phyloP scores from a whole-genome alignment of 2,329 filamentous ascomycete genomes.

The Xylogone sp. region DNA sequence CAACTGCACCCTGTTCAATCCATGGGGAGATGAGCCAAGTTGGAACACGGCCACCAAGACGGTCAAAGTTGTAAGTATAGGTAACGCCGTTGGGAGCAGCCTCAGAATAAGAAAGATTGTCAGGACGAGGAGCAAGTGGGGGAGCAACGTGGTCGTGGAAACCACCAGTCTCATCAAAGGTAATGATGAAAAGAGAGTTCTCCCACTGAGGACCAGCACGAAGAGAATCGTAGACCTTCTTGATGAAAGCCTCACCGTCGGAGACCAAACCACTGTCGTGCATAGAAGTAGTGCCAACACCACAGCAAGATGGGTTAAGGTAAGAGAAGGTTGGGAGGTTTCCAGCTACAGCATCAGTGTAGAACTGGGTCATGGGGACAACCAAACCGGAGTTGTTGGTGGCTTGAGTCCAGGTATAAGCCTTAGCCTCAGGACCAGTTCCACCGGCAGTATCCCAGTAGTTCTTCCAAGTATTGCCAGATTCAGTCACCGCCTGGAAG shows the following conservation, averaged over 20 bases:
- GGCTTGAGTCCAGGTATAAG: slow-evolving; percentile 31
- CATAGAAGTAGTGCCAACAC: slow-evolving; percentile 31
- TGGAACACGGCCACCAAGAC: slow-evolving; percentile 39
- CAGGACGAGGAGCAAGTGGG: slow-evolving; percentile 29
- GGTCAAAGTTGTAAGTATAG: slow-evolving; percentile 36
- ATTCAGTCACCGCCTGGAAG: slow-evolving; percentile 35
- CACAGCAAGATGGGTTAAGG: slow-evolving; percentile 36
- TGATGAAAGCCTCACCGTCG: slow-evolving; percentile 32
- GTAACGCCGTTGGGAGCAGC: slow-evolving; percentile 30
- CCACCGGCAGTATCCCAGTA: slow-evolving; percentile 30
- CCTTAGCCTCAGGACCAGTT: slow-evolving; percentile 25
- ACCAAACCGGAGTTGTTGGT: slow-evolving; percentile 24
- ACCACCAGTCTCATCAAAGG: slow-evolving; percentile 33
- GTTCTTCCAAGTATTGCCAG: slow-evolving; percentile 31
- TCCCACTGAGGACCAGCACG: slow-evolving; percentile 33
- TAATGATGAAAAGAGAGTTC: slow-evolving; percentile 30
- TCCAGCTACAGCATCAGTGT: slow-evolving; percentile 29
- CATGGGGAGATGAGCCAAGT: slow-evolving; percentile 40
- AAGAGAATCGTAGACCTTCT: slow-evolving; percentile 33
- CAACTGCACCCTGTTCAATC: slow-evolving; percentile 35
- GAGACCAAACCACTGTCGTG: slow-evolving; percentile 31
- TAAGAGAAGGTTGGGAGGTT: slow-evolving; percentile 31
- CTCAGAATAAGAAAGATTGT: slow-evolving; percentile 32
- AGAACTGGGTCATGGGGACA: slow-evolving; percentile 30
- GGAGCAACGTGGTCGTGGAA: slow-evolving; percentile 33